Conservation (phyloP, 2,329 filamentous ascomycete species). For the Claviceps arundinis region DNA sequence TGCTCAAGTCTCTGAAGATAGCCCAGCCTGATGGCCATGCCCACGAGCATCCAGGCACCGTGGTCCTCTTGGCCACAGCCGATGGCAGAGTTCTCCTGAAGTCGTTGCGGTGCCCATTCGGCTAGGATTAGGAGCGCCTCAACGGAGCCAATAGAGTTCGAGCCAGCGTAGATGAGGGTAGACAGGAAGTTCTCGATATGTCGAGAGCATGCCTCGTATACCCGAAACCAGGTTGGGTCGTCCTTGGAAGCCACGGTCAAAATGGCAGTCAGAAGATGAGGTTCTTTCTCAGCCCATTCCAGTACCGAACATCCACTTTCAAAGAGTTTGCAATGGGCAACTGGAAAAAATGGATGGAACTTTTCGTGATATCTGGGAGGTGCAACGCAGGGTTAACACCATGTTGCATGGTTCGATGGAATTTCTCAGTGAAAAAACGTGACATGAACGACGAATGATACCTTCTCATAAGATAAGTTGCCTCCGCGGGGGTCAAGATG, state of each 20-base stretch:
- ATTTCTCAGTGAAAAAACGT: too few relatives aligned
- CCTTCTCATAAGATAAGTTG: conserved; percentile 15
- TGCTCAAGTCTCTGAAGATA: conserved; percentile 59
- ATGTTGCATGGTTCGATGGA: neutral
- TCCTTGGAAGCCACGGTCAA: conserved; percentile 61
- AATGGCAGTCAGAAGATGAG: conserved; percentile 55
- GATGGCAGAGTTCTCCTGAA: conserved; percentile 47
- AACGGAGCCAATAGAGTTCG: conserved; percentile 56
- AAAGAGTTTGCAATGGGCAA: conserved; percentile 49
- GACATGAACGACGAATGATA: conserved; percentile 1
- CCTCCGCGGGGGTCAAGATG: conserved; percentile 15
- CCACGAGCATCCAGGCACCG: conserved; percentile 66
- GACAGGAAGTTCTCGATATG: conserved; percentile 60
- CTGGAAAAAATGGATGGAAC: conserved; percentile 58
- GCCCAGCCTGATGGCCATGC: conserved; percentile 53
- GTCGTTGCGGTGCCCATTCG: conserved; percentile 59
- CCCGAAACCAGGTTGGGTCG: conserved; percentile 46
- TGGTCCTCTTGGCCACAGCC: conserved; percentile 62
- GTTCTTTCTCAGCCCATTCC: conserved; percentile 45
- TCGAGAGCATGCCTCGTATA: conserved; percentile 52
- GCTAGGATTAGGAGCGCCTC: conserved; percentile 57
- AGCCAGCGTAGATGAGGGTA: conserved; percentile 50
- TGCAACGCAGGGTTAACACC: neutral
- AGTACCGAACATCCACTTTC: conserved; percentile 33
- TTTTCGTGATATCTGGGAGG: conserved; percentile 43